Evolutionary conservation across 148 eudicot species (phyloP).

Genomic region (Dysphania ambrosioides): DNA sequence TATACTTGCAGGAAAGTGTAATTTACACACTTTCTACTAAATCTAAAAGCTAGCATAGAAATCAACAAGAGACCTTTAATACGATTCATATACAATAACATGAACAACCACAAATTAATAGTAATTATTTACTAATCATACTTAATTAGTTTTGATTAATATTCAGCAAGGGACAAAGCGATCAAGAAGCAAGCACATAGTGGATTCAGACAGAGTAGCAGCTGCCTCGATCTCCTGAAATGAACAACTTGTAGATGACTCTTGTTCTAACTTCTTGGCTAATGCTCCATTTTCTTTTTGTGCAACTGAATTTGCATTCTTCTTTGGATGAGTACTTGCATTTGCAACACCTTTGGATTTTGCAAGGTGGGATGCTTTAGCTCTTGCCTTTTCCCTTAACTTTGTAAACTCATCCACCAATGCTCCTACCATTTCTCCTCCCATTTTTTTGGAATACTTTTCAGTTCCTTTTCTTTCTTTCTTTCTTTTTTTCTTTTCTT

Average conservation of each 20-base stretch:
- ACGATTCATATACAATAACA: constrained; percentile 6
- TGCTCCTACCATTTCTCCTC: constrained; percentile 29
- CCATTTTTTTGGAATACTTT: constrained; percentile 20
- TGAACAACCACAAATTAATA: background rate
- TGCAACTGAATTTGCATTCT: background rate
- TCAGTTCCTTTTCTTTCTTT: background rate
- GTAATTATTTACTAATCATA: background rate
- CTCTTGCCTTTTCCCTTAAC: constrained; percentile 34
- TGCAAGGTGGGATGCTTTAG: constrained; percentile 28
- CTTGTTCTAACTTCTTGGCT: constrained; percentile 12
- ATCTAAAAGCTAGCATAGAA: background rate
- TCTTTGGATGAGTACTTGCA: background rate
- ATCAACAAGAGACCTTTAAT: background rate
- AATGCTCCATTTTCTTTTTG: background rate
- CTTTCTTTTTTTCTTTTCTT: background rate
- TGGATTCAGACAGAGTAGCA: constrained; percentile 43
- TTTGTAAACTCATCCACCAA: constrained; percentile 44
- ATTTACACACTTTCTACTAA: background rate
- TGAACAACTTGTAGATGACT: background rate
- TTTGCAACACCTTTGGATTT: too few species aligned
- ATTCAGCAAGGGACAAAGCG: constrained; percentile 56
- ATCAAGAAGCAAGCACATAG: constrained; percentile 58
- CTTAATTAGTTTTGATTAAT: background rate
- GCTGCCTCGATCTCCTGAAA: constrained; percentile 14
- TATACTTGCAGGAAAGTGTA: background rate